Evolutionary conservation across 768 basidiomycete species (phyloP), one percentile per base, ranked within the genome.

Genomic region (Saitozyma podzolica): DNA sequence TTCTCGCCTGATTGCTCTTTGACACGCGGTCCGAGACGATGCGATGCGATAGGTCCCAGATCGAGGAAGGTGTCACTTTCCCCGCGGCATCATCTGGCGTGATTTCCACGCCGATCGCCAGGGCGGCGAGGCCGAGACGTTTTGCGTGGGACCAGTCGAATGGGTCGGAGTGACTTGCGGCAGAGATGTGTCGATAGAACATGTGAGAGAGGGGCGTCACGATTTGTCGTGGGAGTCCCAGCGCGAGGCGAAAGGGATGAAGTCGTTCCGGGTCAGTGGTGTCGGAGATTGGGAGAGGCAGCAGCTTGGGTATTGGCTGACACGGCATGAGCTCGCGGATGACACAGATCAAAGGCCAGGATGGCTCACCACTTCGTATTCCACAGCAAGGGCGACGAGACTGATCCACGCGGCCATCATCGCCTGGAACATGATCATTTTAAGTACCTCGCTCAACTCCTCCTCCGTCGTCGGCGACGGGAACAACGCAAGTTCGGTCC

Each of bases 31-130:
- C 9, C 3, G n/a, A 42, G 13, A 65, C 37, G 13, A 53, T 41
- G 14, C 56, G 53, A 54, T 63, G 63, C 9, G 54, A 19, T 5
- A 49, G 61, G 11, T 66, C 71, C 74, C 71, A 73, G 6, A 63
- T 52, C 52, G 68, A 63, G 10, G 53, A 17, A 2, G 65, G 64
- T 14, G 56, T 20, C 11, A 11, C 42, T 42, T 54, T 55, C 17
- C 13, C 20, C 6, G 53, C 20, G 10, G 53, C 40, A 2, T 16
- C 16, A 13, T n/a, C 14, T 1, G 62, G 20, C 7, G 6, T 52
- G 16, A 54, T 17, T 19, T 42, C 14, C 7, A 47, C 41, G 19
- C 40, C 19, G 8, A 50, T 19, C 16, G 61, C 16, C 29, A 54
- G 37, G 8, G 16, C 14, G 48, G n/a, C 11, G 19, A 57, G 45